phyloP scores from a whole-genome alignment of 148 eudicot species.

The Nepenthes gracilis region DNA sequence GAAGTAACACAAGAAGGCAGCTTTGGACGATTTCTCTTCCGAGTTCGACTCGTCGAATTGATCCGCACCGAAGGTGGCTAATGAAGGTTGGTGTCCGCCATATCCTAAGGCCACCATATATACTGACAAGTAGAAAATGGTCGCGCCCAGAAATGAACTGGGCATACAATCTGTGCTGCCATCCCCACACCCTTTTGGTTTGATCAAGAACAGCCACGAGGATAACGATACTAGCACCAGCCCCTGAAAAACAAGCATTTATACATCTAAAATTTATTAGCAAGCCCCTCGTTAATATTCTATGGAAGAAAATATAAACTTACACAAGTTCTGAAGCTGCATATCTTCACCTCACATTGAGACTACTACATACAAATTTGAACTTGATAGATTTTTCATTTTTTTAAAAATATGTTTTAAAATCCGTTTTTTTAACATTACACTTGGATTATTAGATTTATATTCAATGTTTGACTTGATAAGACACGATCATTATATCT shows the following conservation, averaged over 20 bases:
- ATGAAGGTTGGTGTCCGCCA: conserved; percentile 90
- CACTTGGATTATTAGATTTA: too few relatives aligned
- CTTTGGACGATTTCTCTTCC: conserved; percentile 24
- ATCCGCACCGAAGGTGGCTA: conserved; percentile 91
- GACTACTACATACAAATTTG: too few relatives aligned
- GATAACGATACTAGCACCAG: conserved; percentile 43
- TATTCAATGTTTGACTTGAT: too few relatives aligned
- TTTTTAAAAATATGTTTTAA: too few relatives aligned
- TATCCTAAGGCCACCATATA: conserved; percentile 90
- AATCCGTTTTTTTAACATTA: too few relatives aligned
- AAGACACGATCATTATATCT: too few relatives aligned
- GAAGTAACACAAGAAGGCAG: conserved; percentile 65
- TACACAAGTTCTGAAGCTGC: too few relatives aligned
- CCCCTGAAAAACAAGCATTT: conserved; percentile 31
- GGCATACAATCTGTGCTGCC: conserved; percentile 33
- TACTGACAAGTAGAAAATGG: conserved; percentile 54
- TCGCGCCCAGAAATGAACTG: conserved; percentile 17
- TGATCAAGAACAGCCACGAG: conserved; percentile 58
- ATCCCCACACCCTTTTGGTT: conserved; percentile 71
- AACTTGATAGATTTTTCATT: too few relatives aligned
- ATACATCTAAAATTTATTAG: too few relatives aligned
- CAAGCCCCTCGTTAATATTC: too few relatives aligned
- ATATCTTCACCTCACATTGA: too few relatives aligned
- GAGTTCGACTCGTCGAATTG: conserved; percentile 53
- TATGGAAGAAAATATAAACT: too few relatives aligned